These are phyloP conservation scores for Ophiostoma ips DNA, from an alignment of 2,329 filamentous ascomycete genomes.

Conservation along the genomic window DNA sequence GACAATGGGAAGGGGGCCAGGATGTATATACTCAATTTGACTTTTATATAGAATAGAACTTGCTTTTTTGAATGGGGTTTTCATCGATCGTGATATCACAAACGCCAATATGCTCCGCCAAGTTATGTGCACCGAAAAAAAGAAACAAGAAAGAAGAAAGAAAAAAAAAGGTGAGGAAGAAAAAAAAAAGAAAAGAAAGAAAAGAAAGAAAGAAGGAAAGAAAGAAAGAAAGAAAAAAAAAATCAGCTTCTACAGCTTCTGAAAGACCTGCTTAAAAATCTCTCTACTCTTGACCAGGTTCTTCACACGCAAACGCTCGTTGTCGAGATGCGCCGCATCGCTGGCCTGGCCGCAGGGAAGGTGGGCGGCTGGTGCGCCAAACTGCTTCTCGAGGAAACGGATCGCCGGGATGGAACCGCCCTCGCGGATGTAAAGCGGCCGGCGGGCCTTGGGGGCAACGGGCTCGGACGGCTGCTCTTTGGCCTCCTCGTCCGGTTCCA, in stretches of 20 bases:
- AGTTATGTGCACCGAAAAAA: background rate
- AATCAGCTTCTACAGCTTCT: constrained; percentile 33
- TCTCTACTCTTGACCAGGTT: constrained; percentile 86
- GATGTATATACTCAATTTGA: too few species aligned
- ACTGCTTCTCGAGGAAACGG: constrained; percentile 87
- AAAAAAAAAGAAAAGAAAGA: background rate
- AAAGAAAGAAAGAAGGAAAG: background rate
- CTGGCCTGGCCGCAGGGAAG: constrained; percentile 90
- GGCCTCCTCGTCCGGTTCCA: background rate
- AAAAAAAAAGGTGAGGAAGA: background rate
- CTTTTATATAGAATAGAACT: too few species aligned
- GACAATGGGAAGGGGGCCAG: too few species aligned
- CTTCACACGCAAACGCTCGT: constrained; percentile 75
- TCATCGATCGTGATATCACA: background rate
- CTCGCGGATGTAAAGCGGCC: constrained; percentile 86
- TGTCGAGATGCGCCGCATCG: constrained; percentile 86
- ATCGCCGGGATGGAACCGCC: constrained; percentile 93
- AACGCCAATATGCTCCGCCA: background rate
- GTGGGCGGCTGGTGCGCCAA: constrained; percentile 79
- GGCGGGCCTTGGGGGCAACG: constrained; percentile 27
- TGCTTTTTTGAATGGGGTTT: too few species aligned
- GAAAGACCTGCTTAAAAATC: constrained; percentile 80
- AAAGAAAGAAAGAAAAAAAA: background rate
- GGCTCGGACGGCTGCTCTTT: background rate
- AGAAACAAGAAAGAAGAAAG: background rate